phyloP scores from a whole-genome alignment of 257 asterid genomes.

The Voacanga thouarsii region DNA sequence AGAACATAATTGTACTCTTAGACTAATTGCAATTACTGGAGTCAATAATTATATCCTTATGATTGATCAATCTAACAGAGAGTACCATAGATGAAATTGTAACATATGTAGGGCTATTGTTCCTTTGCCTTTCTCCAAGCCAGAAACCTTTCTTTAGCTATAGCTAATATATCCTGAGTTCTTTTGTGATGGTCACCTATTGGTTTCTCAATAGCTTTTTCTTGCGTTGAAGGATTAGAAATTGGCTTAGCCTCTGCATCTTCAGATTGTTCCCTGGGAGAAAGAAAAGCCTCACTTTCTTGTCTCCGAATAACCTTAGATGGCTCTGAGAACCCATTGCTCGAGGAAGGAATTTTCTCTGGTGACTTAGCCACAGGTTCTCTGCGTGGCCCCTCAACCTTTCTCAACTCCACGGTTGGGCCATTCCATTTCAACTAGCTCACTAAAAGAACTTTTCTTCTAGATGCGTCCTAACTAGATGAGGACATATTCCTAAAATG shows the following conservation, averaged over 20 bases:
- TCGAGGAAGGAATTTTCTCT: constrained; percentile 29
- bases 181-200: constrained; percentile 47
- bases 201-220: constrained; percentile 34
- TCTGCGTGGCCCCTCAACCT: constrained; percentile 37
- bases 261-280: constrained; percentile 38
- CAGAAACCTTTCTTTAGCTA: constrained; percentile 61
- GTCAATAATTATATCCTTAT: no score
- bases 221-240: constrained; percentile 38
- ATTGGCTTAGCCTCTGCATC: constrained; percentile 25
- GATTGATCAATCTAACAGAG: no score
- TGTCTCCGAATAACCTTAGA: constrained; percentile 30
- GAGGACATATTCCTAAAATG: no score
- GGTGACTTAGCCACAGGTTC: constrained; percentile 34
- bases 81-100: no score
- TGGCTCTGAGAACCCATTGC: constrained; percentile 27
- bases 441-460: no score
- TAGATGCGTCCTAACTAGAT: no score
- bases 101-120: constrained; percentile 3
- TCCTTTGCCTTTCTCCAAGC: constrained; percentile 74
- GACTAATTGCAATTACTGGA: no score
- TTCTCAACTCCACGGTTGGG: constrained; percentile 34
- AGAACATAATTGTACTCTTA: no score
- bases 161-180: constrained; percentile 49
- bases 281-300: constrained; percentile 31
- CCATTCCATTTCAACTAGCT: no score